Conservation (phyloP, 108 stramenopile species). For the Cylindrotheca closterium region DNA sequence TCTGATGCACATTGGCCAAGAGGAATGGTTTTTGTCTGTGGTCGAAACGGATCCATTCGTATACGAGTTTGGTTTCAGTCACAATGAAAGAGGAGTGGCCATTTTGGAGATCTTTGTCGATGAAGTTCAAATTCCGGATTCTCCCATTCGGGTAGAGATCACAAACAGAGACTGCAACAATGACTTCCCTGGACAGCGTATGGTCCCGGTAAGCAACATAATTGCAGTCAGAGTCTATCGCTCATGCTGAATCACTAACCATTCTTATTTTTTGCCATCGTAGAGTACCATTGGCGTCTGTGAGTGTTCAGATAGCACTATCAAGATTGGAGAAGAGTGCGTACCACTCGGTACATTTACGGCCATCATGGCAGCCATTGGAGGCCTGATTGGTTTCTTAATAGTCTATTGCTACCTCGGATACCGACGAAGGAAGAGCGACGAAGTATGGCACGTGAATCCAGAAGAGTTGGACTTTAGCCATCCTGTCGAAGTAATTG, state of each 20-base stretch:
- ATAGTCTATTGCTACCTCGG: slow-evolving; percentile 8
- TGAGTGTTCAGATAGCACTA: not conserved
- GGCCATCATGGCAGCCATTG: slow-evolving; percentile 1
- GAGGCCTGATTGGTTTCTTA: not conserved
- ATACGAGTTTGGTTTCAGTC: slow-evolving; percentile 18
- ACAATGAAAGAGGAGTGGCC: slow-evolving; percentile 2
- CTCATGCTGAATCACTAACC: not conserved
- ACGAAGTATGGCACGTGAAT: slow-evolving; percentile 24
- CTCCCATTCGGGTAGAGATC: slow-evolving; percentile 32
- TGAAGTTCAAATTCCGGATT: slow-evolving; percentile 28
- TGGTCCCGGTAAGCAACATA: not conserved
- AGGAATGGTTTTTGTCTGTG: not conserved
- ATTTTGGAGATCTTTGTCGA: slow-evolving; percentile 29
- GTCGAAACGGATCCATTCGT: not conserved
- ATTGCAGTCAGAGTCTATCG: not conserved
- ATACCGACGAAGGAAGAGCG: slow-evolving; percentile 14
- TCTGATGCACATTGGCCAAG: not conserved
- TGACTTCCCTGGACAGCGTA: not conserved
- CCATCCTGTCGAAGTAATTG: slow-evolving; percentile 31
- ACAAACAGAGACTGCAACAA: not conserved
- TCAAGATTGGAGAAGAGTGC: not conserved
- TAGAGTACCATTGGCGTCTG: not conserved
- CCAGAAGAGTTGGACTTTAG: slow-evolving; percentile 21
- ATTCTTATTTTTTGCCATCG: not conserved
- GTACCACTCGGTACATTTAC: not conserved